phyloP scores from a whole-genome alignment of 108 stramenopile species.

The Cyclotella atomus region DNA sequence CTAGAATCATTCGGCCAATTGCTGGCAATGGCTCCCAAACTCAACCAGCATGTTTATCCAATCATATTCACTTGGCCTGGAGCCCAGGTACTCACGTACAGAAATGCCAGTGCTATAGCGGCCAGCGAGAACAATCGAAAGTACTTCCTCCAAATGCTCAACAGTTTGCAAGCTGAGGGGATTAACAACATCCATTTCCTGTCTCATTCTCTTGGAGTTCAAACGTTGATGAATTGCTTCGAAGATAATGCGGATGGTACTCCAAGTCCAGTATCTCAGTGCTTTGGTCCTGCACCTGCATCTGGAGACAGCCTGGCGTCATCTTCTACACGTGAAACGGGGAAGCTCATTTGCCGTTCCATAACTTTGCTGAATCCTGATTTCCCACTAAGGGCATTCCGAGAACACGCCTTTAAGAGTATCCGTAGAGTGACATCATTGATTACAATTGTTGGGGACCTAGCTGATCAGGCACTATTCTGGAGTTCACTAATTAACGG shows the following conservation, averaged over 20 bases:
- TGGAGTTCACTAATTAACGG: slow-evolving; percentile 49
- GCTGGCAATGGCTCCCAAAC: slow-evolving; percentile 50
- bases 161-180: slow-evolving; percentile 36
- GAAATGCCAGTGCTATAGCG: background rate
- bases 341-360: slow-evolving; percentile 24
- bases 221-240: slow-evolving; percentile 43
- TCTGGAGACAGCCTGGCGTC: slow-evolving; percentile 14
- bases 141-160: slow-evolving; percentile 37
- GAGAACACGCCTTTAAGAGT: slow-evolving; percentile 33
- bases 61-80: slow-evolving; percentile 50
- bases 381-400: slow-evolving; percentile 44
- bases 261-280: slow-evolving; percentile 28
- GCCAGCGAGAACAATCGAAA: slow-evolving; percentile 25
- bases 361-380: slow-evolving; percentile 59
- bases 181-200: slow-evolving; percentile 53
- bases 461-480: slow-evolving; percentile 44
- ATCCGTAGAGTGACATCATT: slow-evolving; percentile 33
- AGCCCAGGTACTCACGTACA: slow-evolving; percentile 50
- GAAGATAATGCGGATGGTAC: slow-evolving; percentile 40
- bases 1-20: slow-evolving; percentile 51
- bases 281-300: slow-evolving; percentile 39
- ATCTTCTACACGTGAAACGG: background rate
- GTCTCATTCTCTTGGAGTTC: slow-evolving; percentile 59
- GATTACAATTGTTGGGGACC: slow-evolving; percentile 52
- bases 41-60: slow-evolving; percentile 48